Conservation (phyloP, 2,329 filamentous ascomycete genomes). For the Aspergillus uvarum region DNA sequence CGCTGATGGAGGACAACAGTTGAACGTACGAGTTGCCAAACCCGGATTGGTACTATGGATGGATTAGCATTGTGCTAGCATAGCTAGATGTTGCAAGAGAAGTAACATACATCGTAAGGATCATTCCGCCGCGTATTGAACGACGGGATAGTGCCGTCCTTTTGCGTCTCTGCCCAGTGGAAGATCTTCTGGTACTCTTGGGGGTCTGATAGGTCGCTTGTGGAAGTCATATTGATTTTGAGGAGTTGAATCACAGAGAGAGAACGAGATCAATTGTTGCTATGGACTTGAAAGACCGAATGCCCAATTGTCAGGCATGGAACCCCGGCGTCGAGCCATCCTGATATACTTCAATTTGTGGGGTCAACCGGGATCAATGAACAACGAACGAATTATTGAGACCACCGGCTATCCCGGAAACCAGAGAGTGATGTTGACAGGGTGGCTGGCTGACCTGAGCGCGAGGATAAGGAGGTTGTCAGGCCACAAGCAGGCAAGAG, state of each 20-base stretch:
- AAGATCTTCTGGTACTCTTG: conserved; percentile 53
- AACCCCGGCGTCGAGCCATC: background rate
- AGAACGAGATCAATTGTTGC: background rate
- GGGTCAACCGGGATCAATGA: conserved; percentile 1
- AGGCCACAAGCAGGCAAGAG: background rate
- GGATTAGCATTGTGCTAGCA: conserved; percentile 12
- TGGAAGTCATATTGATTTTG: conserved; percentile 26
- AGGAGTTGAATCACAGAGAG: background rate
- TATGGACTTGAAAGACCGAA: background rate
- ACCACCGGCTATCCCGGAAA: background rate
- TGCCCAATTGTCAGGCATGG: background rate
- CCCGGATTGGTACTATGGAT: conserved; percentile 53
- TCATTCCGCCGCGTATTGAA: conserved; percentile 56
- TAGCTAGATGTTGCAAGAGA: no score
- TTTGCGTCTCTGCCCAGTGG: conserved; percentile 62
- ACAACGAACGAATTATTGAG: conserved; percentile 2
- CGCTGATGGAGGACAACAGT: conserved; percentile 12
- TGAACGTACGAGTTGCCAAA: conserved; percentile 52
- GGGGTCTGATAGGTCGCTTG: conserved; percentile 26
- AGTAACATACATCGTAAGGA: conserved; percentile 49
- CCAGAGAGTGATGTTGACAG: background rate
- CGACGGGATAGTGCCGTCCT: conserved; percentile 56
- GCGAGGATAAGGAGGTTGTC: background rate
- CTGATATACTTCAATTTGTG: conserved; percentile 14
- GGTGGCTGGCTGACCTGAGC: background rate